Evolutionary conservation across 371 early-diverging fungal genomes (phyloP).

Genomic region (Basidiobolus meristosporus): DNA sequence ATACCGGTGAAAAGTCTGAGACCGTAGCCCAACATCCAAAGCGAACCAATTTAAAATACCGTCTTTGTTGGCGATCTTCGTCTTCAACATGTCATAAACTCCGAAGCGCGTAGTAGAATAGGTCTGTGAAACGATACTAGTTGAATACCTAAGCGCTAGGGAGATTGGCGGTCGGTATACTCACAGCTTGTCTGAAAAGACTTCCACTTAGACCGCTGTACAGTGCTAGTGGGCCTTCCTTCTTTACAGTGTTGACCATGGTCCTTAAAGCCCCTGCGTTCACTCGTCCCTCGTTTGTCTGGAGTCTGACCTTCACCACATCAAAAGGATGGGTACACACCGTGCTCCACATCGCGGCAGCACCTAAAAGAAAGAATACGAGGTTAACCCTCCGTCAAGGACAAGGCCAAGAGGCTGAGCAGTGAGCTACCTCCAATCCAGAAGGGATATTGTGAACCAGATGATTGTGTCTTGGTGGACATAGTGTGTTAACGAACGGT

Average conservation of each 20-base stretch:
- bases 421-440: constrained; percentile 6
- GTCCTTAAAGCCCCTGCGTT: constrained; percentile 25
- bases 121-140: constrained; percentile 11
- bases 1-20: background rate
- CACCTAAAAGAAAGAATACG: too few relatives aligned
- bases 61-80: constrained; percentile 18
- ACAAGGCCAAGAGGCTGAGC: too few relatives aligned
- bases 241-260: constrained; percentile 20
- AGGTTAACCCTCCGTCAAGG: too few relatives aligned
- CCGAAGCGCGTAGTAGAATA: constrained; percentile 67
- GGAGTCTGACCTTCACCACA: constrained; percentile 68
- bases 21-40: too few relatives aligned
- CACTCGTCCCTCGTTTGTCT: constrained; percentile 34
- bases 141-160: too few relatives aligned
- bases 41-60: too few relatives aligned
- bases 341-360: constrained; percentile 3
- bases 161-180: too few relatives aligned
- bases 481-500: too few relatives aligned
- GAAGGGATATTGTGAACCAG: constrained; percentile 3
- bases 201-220: constrained; percentile 55
- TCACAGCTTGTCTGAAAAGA: constrained; percentile 37
- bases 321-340: constrained; percentile 58
- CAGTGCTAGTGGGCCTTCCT: constrained; percentile 30
- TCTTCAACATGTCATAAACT: constrained; percentile 44
- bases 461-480: too few relatives aligned